Percentiles rank a stretch among this genome's conserved stretches.
phyloP scores from a whole-genome alignment of 768 basidiomycete genomes.

The Lactarius pseudohatsudake region DNA sequence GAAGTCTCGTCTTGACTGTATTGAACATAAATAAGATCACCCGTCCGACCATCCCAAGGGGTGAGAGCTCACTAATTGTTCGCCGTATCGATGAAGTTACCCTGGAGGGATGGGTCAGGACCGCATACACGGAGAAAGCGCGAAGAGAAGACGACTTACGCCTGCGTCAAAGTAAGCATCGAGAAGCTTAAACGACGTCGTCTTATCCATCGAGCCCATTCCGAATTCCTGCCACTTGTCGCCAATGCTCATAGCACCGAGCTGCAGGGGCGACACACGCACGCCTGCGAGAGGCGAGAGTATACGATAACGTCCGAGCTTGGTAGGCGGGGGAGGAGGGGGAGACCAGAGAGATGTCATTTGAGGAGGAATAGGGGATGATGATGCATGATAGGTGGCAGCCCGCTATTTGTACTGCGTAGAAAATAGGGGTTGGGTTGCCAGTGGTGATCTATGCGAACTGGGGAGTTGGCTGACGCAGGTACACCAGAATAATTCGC shows the following conservation, averaged over 20 bases:
- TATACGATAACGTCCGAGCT: constrained; percentile 40
- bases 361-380: neutral
- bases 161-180: constrained; percentile 47
- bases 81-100: constrained; percentile 52
- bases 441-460: neutral
- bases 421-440: neutral
- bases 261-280: constrained; percentile 48
- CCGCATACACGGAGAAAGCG: constrained; percentile 25
- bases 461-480: too few relatives aligned
- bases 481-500: neutral
- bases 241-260: constrained; percentile 52
- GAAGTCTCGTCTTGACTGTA: constrained; percentile 54
- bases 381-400: neutral
- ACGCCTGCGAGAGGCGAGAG: constrained; percentile 44
- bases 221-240: constrained; percentile 41
- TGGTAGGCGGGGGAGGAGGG: constrained; percentile 9
- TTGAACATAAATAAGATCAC: neutral
- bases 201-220: constrained; percentile 47
- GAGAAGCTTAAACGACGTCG: constrained; percentile 44
- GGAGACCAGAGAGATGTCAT: neutral
- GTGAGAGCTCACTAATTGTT: constrained; percentile 42
- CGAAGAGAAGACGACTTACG: constrained; percentile 40
- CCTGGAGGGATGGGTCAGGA: constrained; percentile 45
- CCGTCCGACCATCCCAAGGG: neutral
- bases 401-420: neutral